Conservation (phyloP, 208 protist genomes). For the Kentomonas sorsogonicus region DNA sequence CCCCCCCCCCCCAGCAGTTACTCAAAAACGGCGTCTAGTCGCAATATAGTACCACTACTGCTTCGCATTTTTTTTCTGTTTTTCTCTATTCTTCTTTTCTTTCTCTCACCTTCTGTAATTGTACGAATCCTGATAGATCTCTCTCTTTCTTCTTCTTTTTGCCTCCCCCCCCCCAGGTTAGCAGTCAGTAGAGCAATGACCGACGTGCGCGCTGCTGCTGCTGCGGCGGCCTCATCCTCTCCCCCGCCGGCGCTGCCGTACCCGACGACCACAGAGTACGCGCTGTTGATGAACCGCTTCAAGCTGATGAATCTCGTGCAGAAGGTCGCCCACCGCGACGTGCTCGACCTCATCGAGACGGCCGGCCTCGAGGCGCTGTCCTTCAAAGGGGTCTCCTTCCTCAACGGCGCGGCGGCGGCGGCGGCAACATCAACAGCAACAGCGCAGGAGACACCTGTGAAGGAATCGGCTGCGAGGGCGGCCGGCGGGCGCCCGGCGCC, state of each 20-base stretch:
- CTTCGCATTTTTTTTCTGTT: not conserved
- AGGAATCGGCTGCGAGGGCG: no score
- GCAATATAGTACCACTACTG: not conserved
- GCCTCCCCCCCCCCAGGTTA: not conserved
- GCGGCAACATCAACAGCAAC: not conserved
- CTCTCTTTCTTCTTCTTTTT: not conserved
- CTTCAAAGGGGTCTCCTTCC: slow-evolving; percentile 38
- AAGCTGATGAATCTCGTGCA: slow-evolving; percentile 84
- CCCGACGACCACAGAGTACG: slow-evolving; percentile 41
- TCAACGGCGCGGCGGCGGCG: slow-evolving; percentile 6
- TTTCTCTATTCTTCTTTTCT: not conserved
- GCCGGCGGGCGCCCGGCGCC: no score
- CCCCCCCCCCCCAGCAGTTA: not conserved
- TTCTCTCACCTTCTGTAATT: not conserved
- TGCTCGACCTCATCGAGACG: slow-evolving; percentile 75
- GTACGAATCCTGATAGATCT: not conserved
- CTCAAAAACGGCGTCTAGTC: not conserved
- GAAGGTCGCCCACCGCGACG: slow-evolving; percentile 74
- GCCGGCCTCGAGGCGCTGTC: slow-evolving; percentile 65
- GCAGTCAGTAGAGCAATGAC: not conserved
- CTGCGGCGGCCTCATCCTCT: not conserved
- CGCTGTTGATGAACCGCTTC: slow-evolving; percentile 75
- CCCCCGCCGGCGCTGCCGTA: slow-evolving; percentile 19
- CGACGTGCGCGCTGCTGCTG: not conserved
- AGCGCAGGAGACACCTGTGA: no score